Base-by-base conservation (phyloP, 495 filamentous ascomycete species). In the Entonaema liquescens region DNA sequence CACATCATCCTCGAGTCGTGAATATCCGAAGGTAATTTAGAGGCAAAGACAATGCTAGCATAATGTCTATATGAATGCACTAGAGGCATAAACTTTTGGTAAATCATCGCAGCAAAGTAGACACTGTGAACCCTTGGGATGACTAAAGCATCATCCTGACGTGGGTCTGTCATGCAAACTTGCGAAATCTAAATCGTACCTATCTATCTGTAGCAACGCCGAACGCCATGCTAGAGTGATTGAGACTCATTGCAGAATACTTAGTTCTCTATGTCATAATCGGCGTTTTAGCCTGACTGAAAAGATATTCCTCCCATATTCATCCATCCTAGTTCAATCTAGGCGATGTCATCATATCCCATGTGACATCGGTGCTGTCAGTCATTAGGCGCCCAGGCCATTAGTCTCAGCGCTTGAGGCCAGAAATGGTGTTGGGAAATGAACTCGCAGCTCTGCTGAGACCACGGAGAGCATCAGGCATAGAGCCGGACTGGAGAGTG, bases 361-460 rank as follows among this genome's bases (percentile, higher is more conserved):
- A 11, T 28, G 21, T 52, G 4, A 15, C 12, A 47, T 47, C 9
- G n/a, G n/a, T n/a, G n/a, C 17, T 47, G 42, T 19, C 19, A 28
- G 2, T 56, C 2, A 9, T 35, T 36, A 5, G 53, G 28, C 29
- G 17, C n/a, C 9, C 9, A 9, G 2, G 12, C 29, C n/a, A 56
- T 19, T 33, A 17, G 1, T 15, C 5, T 57, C 26, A 58, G 29
- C 21, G 7, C n/a, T 35, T 62, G 2, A 29, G 17, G 5, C 64
- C 69, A 1, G 54, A 21, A 5, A 49, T 29, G 35, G 59, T 59
- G 19, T 73, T 75, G 23, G 75, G 75, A 28, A 77, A 77, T 40
- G 54, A 44, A 25, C 55, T 56, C 0, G 81, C 82, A 6, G 82
- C 78, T 7, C 79, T 74, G 35, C 72, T 80, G 9, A 82, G 69